Conservation (phyloP, 208 protist species). For the Sergeia podlipaevii region DNA sequence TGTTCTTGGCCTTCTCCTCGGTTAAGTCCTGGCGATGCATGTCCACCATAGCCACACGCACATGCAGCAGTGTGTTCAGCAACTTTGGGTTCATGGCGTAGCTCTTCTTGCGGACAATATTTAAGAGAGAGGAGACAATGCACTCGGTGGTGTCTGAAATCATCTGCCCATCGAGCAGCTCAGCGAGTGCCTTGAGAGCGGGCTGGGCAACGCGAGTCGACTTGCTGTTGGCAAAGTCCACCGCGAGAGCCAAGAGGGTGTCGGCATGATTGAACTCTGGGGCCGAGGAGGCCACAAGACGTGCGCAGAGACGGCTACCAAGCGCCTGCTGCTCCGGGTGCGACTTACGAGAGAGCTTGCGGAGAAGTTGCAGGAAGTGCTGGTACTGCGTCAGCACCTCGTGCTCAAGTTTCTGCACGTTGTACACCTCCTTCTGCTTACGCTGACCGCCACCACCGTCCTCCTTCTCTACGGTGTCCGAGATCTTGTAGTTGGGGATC, state of each 20-base stretch:
- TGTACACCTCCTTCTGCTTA: slow-evolving; percentile 91
- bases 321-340: slow-evolving; percentile 92
- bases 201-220: slow-evolving; percentile 86
- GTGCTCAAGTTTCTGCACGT: slow-evolving; percentile 87
- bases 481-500: slow-evolving; percentile 89
- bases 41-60: slow-evolving; percentile 91
- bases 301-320: slow-evolving; percentile 84
- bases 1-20: slow-evolving; percentile 91
- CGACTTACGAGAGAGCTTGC: slow-evolving; percentile 74
- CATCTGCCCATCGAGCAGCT: slow-evolving; percentile 84
- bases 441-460: slow-evolving; percentile 67
- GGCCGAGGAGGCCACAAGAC: slow-evolving; percentile 69
- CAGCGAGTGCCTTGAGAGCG: slow-evolving; percentile 62
- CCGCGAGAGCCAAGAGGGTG: slow-evolving; percentile 64
- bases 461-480: slow-evolving; percentile 69
- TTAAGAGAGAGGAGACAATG: slow-evolving; percentile 71
- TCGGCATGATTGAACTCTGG: slow-evolving; percentile 89
- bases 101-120: slow-evolving; percentile 88
- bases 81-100: slow-evolving; percentile 93
- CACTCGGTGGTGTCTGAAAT: slow-evolving; percentile 83
- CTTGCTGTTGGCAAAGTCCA: slow-evolving; percentile 88
- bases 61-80: slow-evolving; percentile 81
- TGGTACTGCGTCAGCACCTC: slow-evolving; percentile 90
- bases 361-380: slow-evolving; percentile 90
- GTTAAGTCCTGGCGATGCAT: slow-evolving; percentile 86